These are phyloP conservation scores for Macrolepiota dolichaula DNA, from an alignment of 768 basidiomycete species.

Conservation along the genomic window DNA sequence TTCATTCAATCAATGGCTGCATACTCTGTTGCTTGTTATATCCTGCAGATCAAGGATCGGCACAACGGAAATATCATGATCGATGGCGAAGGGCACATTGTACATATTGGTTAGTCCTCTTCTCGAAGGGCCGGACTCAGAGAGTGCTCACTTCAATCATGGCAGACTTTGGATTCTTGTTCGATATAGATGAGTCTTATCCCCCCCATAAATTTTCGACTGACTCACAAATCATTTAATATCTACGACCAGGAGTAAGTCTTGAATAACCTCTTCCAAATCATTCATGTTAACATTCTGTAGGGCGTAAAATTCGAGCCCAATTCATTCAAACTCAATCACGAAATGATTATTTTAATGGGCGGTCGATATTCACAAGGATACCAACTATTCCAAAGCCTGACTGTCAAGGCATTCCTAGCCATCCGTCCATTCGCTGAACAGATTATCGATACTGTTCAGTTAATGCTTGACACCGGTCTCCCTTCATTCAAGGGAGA, in stretches of 20 bases:
- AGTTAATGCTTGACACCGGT: slow-evolving; percentile 92
- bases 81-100: slow-evolving; percentile 94
- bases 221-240: slow-evolving; percentile 23
- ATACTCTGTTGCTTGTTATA: slow-evolving; percentile 97
- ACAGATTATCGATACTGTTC: slow-evolving; percentile 83
- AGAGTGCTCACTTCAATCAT: slow-evolving; percentile 2
- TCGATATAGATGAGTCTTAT: slow-evolving; percentile 91
- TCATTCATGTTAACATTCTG: slow-evolving; percentile 2
- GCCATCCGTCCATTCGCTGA: slow-evolving; percentile 94
- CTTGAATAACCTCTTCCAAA: not conserved
- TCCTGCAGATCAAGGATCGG: slow-evolving; percentile 96
- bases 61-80: slow-evolving; percentile 99
- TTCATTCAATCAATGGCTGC: slow-evolving; percentile 99
- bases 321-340: slow-evolving; percentile 95
- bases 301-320: slow-evolving; percentile 99
- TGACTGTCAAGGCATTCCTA: slow-evolving; percentile 95
- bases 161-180: slow-evolving; percentile 90
- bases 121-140: not conserved
- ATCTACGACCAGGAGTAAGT: slow-evolving; percentile 68
- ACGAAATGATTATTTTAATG: slow-evolving; percentile 98
- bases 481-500: slow-evolving; percentile 98
- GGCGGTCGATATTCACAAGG: slow-evolving; percentile 93
- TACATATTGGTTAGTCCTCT: slow-evolving; percentile 76
- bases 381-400: slow-evolving; percentile 89
- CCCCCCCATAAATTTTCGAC: slow-evolving; percentile 8